These are phyloP conservation scores for Lepidium africanum DNA, from an alignment of 345 rosid genomes.

Conservation along the genomic window DNA sequence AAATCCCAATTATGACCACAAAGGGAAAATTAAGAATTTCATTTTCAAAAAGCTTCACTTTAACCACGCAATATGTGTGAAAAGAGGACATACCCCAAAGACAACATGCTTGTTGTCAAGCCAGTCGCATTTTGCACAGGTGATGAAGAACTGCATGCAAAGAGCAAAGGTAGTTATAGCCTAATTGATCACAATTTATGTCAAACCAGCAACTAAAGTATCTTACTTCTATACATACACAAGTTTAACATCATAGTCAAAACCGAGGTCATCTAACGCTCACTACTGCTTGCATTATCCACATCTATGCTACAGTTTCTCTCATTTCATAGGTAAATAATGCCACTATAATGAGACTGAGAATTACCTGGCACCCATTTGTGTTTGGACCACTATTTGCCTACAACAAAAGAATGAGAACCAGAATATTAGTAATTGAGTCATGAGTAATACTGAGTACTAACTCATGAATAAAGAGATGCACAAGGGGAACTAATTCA, in stretches of 20 bases:
- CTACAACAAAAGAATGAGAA: constrained; percentile 30
- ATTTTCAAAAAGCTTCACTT: neutral
- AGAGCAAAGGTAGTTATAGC: neutral
- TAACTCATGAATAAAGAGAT: neutral
- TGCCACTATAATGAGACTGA: neutral
- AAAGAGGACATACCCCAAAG: constrained; percentile 72
- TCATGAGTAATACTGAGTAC: neutral
- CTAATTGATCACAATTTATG: neutral
- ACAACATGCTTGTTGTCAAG: constrained; percentile 96
- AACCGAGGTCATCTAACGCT: neutral
- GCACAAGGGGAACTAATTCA: neutral
- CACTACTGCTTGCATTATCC: neutral
- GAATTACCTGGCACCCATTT: constrained; percentile 81
- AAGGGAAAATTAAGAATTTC: neutral
- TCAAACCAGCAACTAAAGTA: neutral
- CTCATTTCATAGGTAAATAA: neutral
- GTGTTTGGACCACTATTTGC: constrained; percentile 87
- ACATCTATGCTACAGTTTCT: neutral
- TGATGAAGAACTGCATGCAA: constrained; percentile 79
- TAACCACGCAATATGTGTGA: neutral
- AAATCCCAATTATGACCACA: neutral
- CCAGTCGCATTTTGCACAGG: constrained; percentile 98
- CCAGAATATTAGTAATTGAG: neutral
- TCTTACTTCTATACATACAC: neutral
- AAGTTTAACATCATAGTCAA: neutral